Evolutionary conservation across 352 stramenopile genomes (phyloP), one percentile per base, ranked within the genome.

Genomic region (Phytophthora quininea): DNA sequence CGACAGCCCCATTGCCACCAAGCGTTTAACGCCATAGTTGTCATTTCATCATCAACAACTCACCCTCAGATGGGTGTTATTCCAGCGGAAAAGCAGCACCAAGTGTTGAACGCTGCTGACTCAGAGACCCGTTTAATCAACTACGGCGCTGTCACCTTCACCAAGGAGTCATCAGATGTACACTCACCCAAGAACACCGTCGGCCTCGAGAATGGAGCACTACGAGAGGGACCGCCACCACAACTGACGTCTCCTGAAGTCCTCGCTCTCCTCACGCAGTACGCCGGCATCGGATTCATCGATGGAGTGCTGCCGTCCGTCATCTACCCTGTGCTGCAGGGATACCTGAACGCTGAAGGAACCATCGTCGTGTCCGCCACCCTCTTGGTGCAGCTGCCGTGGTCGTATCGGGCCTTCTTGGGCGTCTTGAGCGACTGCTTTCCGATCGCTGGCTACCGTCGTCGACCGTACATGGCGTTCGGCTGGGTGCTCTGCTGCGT

Each of bases 351-450:
- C 24, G 68, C 71, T 19, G 61, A 77, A 50, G 74, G 74, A 8
- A 78, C 71, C 37, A 67, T 66, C 29, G 51, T 78, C 50, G 58
- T 67, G 42, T 77, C 74, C 1, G 74, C 74, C 4, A 59, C 50
- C 8, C 48, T 71, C 43, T 52, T 82, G 7, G 64, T 84, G 35
- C 53, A 71, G 24, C 43, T 84, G 1, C 62, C 69, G 5, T 84
- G 76, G 76, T 77, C 55, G 30, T 77, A 66, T 58, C 81, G 81
- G 54, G 46, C 79, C 19, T 79, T 84, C 38, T 69, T 74, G 29
- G 76, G 76, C 14, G 64, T 84, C 32, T 29, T 79, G 31, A 77
- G 64, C 35, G 76, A 84, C 60, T 80, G 73, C 46, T 59, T 81
- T 15, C 76, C 76, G 45, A 71, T 84, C 55, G 64, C 54, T 5